Evolutionary conservation across 2,329 filamentous ascomycete genomes (phyloP).

Genomic region (Sporothrix brasiliensis): DNA sequence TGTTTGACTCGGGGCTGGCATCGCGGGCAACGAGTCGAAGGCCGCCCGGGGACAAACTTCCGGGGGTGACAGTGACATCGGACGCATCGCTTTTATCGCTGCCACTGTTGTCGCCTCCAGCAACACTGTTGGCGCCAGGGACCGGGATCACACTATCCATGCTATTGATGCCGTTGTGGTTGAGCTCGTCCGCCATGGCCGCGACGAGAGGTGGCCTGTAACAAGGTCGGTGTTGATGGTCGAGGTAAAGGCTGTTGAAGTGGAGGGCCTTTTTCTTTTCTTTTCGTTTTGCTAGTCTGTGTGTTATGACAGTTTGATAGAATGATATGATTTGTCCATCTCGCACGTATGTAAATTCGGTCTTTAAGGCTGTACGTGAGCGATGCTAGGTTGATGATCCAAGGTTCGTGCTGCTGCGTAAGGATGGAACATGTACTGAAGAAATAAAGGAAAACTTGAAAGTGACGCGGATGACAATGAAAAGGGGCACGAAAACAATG

Average conservation of each 20-base stretch:
- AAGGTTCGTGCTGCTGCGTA: not conserved
- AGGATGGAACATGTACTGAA: not conserved
- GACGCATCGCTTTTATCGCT: not conserved
- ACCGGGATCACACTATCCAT: not conserved
- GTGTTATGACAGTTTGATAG: not conserved
- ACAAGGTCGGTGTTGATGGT: not conserved
- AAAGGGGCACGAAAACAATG: conserved; percentile 4
- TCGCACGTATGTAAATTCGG: not conserved
- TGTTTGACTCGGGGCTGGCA: too few species aligned
- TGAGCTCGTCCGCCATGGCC: not conserved
- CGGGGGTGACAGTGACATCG: too few species aligned
- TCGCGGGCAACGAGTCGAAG: too few species aligned
- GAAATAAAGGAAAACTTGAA: not conserved
- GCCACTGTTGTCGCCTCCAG: not conserved
- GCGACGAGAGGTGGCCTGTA: not conserved
- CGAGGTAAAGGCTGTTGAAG: not conserved
- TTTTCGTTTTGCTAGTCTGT: not conserved
- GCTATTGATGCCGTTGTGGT: not conserved
- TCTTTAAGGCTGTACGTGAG: not conserved
- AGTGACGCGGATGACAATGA: not conserved
- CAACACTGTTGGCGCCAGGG: too few species aligned
- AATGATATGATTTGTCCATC: not conserved
- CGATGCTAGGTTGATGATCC: not conserved
- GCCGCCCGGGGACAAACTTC: too few species aligned
- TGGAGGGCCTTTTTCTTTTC: too few species aligned